Percentiles rank a stretch among this genome's conserved stretches.
Conservation (phyloP, 805 yeast species). For the Wickerhamomyces chaumierensis region DNA sequence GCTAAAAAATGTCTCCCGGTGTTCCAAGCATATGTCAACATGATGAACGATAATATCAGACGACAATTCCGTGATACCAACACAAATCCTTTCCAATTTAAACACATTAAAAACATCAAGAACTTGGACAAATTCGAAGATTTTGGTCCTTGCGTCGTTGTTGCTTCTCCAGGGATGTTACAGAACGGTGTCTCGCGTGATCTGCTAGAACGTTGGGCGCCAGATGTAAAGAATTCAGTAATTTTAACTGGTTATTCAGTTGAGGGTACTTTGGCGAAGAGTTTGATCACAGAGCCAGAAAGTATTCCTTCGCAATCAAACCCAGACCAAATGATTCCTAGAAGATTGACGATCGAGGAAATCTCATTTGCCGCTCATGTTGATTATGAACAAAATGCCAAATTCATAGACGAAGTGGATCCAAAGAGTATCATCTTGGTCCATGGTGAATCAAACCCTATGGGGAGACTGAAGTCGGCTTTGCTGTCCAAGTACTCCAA, state of each 20-base stretch:
- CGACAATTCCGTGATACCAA: constrained; percentile 65
- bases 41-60: constrained; percentile 92
- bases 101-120: constrained; percentile 68
- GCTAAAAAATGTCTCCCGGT: constrained; percentile 97
- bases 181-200: constrained; percentile 93
- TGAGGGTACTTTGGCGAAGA: constrained; percentile 97
- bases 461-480: constrained; percentile 95
- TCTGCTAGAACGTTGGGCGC: constrained; percentile 91
- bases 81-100: constrained; percentile 84
- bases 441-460: constrained; percentile 96
- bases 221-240: constrained; percentile 83
- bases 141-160: constrained; percentile 89
- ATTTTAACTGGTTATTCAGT: constrained; percentile 94
- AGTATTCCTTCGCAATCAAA: constrained; percentile 79
- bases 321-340: constrained; percentile 75
- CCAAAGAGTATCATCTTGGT: constrained; percentile 83
- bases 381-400: constrained; percentile 86
- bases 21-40: constrained; percentile 89
- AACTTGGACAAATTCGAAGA: constrained; percentile 82
- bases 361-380: constrained; percentile 99
- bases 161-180: constrained; percentile 97
- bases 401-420: constrained; percentile 78
- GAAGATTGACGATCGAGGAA: constrained; percentile 82
- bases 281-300: constrained; percentile 74
- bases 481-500: constrained; percentile 75